Base-by-base conservation (phyloP, 371 early-diverging fungal species). In the Rhizopus delemar region DNA sequence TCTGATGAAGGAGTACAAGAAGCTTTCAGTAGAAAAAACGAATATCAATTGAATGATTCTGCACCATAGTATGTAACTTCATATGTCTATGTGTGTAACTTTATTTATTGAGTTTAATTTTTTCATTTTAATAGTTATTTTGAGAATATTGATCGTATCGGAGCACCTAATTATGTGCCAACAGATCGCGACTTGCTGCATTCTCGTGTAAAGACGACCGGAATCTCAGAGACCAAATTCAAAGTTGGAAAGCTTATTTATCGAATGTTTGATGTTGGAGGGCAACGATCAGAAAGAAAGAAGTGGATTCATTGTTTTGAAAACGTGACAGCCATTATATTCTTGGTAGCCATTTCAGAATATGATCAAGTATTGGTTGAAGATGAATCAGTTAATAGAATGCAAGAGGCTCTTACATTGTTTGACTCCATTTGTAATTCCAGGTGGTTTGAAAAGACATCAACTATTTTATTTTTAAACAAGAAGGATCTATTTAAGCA, bases 291-390 rank as follows among this genome's bases (percentile, higher is more conserved):
- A 32, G 93, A 93, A 70, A 84, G 98, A 59, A 95, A 93, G 66
- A 95, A 95, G 71, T 96, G 98, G 98, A 91, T 93, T 39, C 96
- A 95, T 55, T 96, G 94, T 65, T 91, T 95, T 61, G 97, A 97
- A 66, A 92, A 93, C 65, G 97, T 98, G 16, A 97, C 96, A 3
- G 93, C 96, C 13, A 93, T 98, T 56, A 85, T 98, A 39, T 98
- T 96, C 72, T 67, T 95, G 65, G 97, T 94, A 4, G 96, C 97
- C 32, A 91, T 97, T 39, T 86, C 87, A 12, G 97, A 95, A 72
- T 98, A 98, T 73, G 97, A 98, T 71, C 97, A 96, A 70, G 87
- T 93, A n/a, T 75, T 98, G 56, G 83, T 93, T 43, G 98, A 98
- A 82, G 98, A 98, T 73, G 94, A 95, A 77, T 85, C 89, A 0